Percentiles rank a stretch among this genome's conserved stretches.
phyloP scores from a whole-genome alignment of 257 asterid species.

The Eustoma russellianum region DNA sequence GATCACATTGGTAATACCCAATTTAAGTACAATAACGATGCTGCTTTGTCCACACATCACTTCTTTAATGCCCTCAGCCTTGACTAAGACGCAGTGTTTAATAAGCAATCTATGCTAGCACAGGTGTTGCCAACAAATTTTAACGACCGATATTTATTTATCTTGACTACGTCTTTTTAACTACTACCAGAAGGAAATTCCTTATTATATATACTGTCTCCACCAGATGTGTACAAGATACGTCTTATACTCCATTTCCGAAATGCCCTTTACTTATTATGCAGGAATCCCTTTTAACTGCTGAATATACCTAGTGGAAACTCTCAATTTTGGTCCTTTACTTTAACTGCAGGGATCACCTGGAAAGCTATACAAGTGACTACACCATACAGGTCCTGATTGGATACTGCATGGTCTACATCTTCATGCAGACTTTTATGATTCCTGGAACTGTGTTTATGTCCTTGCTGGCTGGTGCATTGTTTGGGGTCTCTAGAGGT shows the following conservation, averaged over 20 bases:
- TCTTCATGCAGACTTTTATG: conserved; percentile 98
- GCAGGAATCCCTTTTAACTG: not conserved
- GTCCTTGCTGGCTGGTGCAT: conserved; percentile 94
- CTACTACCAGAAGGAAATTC: no score
- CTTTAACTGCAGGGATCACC: conserved; percentile 48
- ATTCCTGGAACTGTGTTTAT: conserved; percentile 93
- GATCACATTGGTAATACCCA: no score
- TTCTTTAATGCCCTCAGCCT: not conserved
- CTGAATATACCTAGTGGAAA: not conserved
- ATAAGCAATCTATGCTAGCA: not conserved
- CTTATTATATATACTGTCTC: no score
- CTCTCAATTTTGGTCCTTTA: conserved; percentile 4
- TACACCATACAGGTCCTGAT: conserved; percentile 83
- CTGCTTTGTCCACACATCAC: no score
- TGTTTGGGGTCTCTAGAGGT: conserved; percentile 82
- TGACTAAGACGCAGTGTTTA: not conserved
- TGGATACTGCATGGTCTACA: conserved; percentile 82
- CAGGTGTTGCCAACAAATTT: no score
- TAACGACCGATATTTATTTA: no score
- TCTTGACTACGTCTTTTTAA: no score
- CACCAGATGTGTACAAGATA: not conserved
- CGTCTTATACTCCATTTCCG: not conserved
- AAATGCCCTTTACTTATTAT: not conserved
- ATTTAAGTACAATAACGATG: no score
- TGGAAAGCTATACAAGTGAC: conserved; percentile 92